Conservation (phyloP, 1,139 yeast species). For the Saccharomyces pastorianus region DNA sequence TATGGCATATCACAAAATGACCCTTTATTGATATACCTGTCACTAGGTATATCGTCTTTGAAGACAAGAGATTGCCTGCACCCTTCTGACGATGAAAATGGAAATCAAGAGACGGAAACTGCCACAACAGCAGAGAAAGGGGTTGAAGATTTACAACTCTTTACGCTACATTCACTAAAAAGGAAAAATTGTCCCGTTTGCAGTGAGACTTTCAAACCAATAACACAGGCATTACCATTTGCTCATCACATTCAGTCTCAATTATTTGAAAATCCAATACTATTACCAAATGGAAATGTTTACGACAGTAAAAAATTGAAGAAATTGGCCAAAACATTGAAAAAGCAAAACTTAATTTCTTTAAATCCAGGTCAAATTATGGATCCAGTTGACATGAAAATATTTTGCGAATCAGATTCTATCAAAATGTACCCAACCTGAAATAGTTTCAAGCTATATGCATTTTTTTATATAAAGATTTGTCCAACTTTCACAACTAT, state of each 20-base stretch:
- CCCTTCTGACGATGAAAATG: conserved; percentile 13
- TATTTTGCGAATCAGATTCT: conserved; percentile 46
- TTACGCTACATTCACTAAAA: background rate
- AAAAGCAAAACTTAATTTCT: conserved; percentile 19
- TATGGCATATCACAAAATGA: conserved; percentile 65
- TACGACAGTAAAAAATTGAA: conserved; percentile 59
- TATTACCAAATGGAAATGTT: conserved; percentile 74
- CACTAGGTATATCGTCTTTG: conserved; percentile 70
- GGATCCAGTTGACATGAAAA: conserved; percentile 65
- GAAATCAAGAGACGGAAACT: conserved; percentile 10
- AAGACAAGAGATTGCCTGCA: conserved; percentile 62
- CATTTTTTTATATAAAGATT: background rate
- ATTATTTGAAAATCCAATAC: conserved; percentile 67
- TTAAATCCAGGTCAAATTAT: conserved; percentile 38
- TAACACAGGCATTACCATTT: conserved; percentile 57
- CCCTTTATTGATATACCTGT: conserved; percentile 58
- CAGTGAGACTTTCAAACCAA: conserved; percentile 54
- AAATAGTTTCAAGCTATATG: background rate
- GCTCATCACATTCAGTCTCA: conserved; percentile 72
- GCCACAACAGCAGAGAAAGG: conserved; percentile 25
- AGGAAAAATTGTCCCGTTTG: conserved; percentile 66
- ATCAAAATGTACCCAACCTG: conserved; percentile 64
- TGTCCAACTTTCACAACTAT: background rate
- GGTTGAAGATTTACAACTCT: background rate
- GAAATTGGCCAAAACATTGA: conserved; percentile 33